These are phyloP conservation scores for Pezicula neosporulosa DNA, from an alignment of 2,329 filamentous ascomycete species.

Conservation along the genomic window DNA sequence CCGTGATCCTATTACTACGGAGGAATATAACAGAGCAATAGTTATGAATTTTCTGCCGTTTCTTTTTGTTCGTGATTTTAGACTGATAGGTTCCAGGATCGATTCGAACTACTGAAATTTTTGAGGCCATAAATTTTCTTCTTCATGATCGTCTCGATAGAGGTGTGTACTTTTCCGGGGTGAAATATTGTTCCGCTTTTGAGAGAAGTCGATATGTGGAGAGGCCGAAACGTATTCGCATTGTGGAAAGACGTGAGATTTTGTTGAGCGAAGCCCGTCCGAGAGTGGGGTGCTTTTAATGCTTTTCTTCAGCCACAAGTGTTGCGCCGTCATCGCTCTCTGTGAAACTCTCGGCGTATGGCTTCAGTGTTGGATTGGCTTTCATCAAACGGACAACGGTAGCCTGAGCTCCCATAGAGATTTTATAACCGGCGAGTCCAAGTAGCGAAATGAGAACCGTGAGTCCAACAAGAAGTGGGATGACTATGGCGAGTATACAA, in stretches of 20 bases:
- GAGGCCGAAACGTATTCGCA: conserved; percentile 16
- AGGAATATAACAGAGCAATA: conserved; percentile 22
- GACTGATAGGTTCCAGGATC: conserved; percentile 11
- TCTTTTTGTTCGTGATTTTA: background rate
- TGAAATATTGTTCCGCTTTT: conserved; percentile 20
- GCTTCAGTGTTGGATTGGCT: conserved; percentile 6
- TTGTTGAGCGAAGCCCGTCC: background rate
- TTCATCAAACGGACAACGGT: conserved; percentile 11
- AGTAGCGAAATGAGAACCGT: conserved; percentile 21
- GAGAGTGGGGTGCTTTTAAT: background rate
- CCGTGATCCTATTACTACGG: conserved; percentile 16
- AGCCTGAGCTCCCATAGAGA: conserved; percentile 13
- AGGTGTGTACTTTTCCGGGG: conserved; percentile 21
- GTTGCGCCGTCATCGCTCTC: background rate
- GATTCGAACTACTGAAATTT: conserved; percentile 21
- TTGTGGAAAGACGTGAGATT: conserved; percentile 11
- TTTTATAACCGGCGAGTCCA: conserved; percentile 20
- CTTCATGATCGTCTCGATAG: conserved; percentile 32
- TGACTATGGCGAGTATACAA: conserved; percentile 22
- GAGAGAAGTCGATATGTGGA: conserved; percentile 12
- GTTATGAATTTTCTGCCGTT: conserved; percentile 9
- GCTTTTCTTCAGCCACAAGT: background rate
- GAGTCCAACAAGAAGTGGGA: conserved; percentile 14
- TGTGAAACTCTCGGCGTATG: background rate
- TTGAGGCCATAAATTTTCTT: conserved; percentile 17